These are phyloP conservation scores for Pyrrhoderma noxium DNA, from an alignment of 1,284 basidiomycete species.

Conservation along the genomic window DNA sequence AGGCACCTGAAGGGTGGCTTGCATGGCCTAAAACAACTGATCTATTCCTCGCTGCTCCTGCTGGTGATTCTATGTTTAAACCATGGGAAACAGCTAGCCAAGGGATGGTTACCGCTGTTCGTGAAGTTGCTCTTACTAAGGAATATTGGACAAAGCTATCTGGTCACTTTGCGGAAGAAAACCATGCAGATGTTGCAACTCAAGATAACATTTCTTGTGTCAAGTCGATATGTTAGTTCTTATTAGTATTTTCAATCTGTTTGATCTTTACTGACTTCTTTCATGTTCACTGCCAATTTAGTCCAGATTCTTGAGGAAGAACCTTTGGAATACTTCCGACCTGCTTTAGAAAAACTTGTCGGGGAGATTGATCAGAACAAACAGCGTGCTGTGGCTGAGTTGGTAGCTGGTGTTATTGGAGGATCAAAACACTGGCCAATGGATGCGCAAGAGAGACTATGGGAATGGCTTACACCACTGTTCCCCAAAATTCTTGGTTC, in stretches of 20 bases:
- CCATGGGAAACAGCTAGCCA: constrained; percentile 49
- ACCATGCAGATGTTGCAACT: constrained; percentile 47
- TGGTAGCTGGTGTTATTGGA: constrained; percentile 75
- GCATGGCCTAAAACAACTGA: constrained; percentile 43
- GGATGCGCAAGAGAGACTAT: constrained; percentile 60
- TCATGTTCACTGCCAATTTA: constrained; percentile 23
- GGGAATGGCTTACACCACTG: constrained; percentile 75
- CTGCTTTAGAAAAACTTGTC: constrained; percentile 48
- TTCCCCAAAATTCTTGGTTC: constrained; percentile 61
- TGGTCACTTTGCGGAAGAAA: constrained; percentile 60
- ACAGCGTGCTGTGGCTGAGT: constrained; percentile 83
- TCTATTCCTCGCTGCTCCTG: constrained; percentile 42
- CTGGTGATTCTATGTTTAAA: constrained; percentile 40
- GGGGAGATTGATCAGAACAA: constrained; percentile 66
- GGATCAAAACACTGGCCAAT: constrained; percentile 88
- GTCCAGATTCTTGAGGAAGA: constrained; percentile 66
- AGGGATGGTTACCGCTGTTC: constrained; percentile 40
- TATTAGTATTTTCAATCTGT: neutral
- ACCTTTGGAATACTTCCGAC: constrained; percentile 48
- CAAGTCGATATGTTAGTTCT: constrained; percentile 60
- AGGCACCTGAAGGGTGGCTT: constrained; percentile 52
- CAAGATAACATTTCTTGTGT: constrained; percentile 66
- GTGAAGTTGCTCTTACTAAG: constrained; percentile 35
- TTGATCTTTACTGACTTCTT: constrained; percentile 6
- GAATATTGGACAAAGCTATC: constrained; percentile 57